Evolutionary conservation across 2,329 filamentous ascomycete species (phyloP).

Genomic region (Zasmidium citrigriseum): DNA sequence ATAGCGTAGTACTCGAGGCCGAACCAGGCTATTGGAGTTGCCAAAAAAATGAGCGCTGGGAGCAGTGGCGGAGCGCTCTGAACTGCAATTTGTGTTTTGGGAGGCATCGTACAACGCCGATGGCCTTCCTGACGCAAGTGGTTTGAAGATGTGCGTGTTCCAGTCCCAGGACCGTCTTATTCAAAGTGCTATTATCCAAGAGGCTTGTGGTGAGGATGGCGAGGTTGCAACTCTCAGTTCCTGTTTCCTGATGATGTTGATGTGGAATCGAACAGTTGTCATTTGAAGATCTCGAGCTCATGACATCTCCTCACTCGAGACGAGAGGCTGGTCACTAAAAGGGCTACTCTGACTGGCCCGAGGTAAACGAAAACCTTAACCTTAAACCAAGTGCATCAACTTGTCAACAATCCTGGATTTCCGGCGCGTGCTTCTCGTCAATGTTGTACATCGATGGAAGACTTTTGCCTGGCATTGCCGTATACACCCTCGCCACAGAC

Average conservation of each 20-base stretch:
- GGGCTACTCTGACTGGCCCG: not conserved
- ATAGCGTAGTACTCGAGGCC: slow-evolving; percentile 15
- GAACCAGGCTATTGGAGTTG: slow-evolving; percentile 10
- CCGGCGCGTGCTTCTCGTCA: too few relatives aligned
- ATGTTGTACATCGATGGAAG: too few relatives aligned
- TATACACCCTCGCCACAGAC: too few relatives aligned
- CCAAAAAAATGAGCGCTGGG: slow-evolving; percentile 13
- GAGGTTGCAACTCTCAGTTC: too few relatives aligned
- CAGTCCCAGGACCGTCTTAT: too few relatives aligned
- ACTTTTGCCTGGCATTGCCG: too few relatives aligned
- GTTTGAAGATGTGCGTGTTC: too few relatives aligned
- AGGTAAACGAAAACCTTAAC: not conserved
- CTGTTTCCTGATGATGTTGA: too few relatives aligned
- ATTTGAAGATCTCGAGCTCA: not conserved
- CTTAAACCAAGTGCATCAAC: too few relatives aligned
- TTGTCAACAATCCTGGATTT: too few relatives aligned
- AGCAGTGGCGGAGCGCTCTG: slow-evolving; percentile 5
- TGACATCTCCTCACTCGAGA: not conserved
- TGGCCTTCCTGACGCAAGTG: not conserved
- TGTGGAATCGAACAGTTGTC: not conserved
- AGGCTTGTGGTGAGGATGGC: too few relatives aligned
- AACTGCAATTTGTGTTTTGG: not conserved
- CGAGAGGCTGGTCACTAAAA: not conserved
- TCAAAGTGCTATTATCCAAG: too few relatives aligned
- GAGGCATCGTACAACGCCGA: not conserved